A percentile compares a stretch with the other conserved stretches of the same genome.
phyloP scores from a whole-genome alignment of 2,329 filamentous ascomycete genomes.

The Clonostachys chloroleuca region DNA sequence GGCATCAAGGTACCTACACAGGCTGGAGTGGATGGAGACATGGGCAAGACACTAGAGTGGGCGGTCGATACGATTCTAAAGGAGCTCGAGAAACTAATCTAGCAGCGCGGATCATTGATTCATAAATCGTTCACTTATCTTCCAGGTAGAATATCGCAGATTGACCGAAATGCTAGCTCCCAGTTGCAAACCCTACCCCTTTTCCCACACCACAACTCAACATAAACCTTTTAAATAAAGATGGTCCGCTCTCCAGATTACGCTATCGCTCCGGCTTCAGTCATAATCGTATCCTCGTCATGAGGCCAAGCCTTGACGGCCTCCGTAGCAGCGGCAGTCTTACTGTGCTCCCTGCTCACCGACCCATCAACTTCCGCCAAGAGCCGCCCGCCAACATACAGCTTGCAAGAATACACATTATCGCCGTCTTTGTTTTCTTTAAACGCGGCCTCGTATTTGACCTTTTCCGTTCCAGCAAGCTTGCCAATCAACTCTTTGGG shows the following conservation, averaged over 20 bases:
- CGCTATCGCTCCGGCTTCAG: background rate
- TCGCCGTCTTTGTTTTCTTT: slow-evolving; percentile 10
- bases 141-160: background rate
- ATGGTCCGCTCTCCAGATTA: no score
- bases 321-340: slow-evolving; percentile 48
- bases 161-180: background rate
- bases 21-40: slow-evolving; percentile 44
- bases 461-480: slow-evolving; percentile 43
- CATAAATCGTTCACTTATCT: no score
- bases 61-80: slow-evolving; percentile 58
- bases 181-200: background rate
- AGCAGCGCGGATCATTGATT: no score
- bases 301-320: slow-evolving; percentile 32
- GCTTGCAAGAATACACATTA: slow-evolving; percentile 33
- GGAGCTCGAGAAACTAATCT: background rate
- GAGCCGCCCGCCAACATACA: slow-evolving; percentile 41
- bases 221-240: no score
- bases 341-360: slow-evolving; percentile 44
- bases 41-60: slow-evolving; percentile 63
- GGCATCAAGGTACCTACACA: slow-evolving; percentile 44
- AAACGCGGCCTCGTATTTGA: slow-evolving; percentile 45
- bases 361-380: slow-evolving; percentile 41
- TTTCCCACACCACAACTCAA: no score
- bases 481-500: slow-evolving; percentile 67
- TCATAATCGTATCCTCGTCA: background rate